phyloP scores from a whole-genome alignment of 306 rosid genomes.

The Mimosa pudica region DNA sequence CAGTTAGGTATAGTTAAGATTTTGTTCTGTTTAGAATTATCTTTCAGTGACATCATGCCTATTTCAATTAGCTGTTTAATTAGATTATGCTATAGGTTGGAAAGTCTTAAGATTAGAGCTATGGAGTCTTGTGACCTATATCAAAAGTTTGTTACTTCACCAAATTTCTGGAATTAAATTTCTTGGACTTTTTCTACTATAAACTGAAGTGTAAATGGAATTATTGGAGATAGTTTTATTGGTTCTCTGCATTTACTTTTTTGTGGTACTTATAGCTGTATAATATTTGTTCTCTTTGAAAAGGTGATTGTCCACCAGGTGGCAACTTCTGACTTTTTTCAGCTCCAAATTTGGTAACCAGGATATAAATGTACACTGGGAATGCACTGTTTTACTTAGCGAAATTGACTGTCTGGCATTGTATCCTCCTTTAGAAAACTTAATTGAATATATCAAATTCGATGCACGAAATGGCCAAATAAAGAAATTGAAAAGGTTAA shows the following conservation, averaged over 20 bases:
- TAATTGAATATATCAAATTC: constrained; percentile 10
- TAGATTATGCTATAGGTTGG: constrained; percentile 10
- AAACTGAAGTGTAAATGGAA: constrained; percentile 8
- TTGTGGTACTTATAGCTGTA: background rate
- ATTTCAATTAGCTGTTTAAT: constrained; percentile 8
- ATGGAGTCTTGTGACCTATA: background rate
- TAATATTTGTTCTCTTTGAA: background rate
- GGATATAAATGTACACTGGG: background rate
- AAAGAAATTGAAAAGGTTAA: constrained; percentile 9
- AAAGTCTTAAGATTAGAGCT: background rate
- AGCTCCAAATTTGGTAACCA: background rate
- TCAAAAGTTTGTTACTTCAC: constrained; percentile 7
- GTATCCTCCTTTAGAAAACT: background rate
- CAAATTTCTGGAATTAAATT: constrained; percentile 2
- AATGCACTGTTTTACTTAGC: background rate
- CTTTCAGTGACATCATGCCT: background rate
- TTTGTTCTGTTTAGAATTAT: constrained; percentile 34
- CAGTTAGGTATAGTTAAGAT: constrained; percentile 45
- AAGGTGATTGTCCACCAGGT: background rate
- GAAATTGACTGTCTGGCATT: constrained; percentile 6
- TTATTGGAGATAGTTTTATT: constrained; percentile 15
- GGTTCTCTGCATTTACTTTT: background rate
- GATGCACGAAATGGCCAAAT: background rate
- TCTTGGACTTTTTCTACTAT: constrained; percentile 11
- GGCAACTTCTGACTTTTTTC: background rate